phyloP scores from a whole-genome alignment of 164 flowering plant species.

The Berberis thunbergii region DNA sequence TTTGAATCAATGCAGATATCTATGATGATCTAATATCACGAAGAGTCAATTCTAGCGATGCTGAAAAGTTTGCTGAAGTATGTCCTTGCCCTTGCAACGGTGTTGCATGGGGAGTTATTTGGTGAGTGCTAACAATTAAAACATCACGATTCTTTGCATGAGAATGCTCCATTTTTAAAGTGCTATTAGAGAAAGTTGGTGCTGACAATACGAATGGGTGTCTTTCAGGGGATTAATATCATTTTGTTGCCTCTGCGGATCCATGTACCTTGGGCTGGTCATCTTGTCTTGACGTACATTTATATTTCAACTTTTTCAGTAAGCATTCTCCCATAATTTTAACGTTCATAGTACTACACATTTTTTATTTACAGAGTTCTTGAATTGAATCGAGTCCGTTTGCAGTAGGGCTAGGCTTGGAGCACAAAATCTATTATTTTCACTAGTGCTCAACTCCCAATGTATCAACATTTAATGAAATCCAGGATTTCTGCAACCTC shows the following conservation, averaged over 20 bases:
- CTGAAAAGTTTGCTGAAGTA: constrained; percentile 87
- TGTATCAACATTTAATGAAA: too few species aligned
- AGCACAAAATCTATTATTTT: too few species aligned
- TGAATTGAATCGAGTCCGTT: too few species aligned
- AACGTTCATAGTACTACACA: too few species aligned
- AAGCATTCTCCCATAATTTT: too few species aligned
- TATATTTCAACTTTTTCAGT: neutral
- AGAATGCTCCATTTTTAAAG: neutral
- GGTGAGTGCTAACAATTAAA: constrained; percentile 33
- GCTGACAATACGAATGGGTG: neutral
- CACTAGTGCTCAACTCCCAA: too few species aligned
- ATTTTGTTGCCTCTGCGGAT: constrained; percentile 55
- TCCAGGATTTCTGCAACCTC: too few species aligned
- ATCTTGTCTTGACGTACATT: constrained; percentile 67
- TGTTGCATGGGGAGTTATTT: constrained; percentile 76
- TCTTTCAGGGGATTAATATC: constrained; percentile 76
- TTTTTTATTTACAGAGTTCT: too few species aligned
- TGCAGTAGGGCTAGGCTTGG: too few species aligned
- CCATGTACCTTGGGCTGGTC: constrained; percentile 85
- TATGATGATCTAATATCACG: constrained; percentile 88
- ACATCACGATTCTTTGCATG: neutral
- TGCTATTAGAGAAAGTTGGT: neutral
- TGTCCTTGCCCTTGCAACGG: constrained; percentile 91
- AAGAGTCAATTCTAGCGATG: constrained; percentile 82
- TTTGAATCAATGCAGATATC: constrained; percentile 41